Evolutionary conservation across 2,329 filamentous ascomycete species (phyloP).

Genomic region (Aspergillus sp.): DNA sequence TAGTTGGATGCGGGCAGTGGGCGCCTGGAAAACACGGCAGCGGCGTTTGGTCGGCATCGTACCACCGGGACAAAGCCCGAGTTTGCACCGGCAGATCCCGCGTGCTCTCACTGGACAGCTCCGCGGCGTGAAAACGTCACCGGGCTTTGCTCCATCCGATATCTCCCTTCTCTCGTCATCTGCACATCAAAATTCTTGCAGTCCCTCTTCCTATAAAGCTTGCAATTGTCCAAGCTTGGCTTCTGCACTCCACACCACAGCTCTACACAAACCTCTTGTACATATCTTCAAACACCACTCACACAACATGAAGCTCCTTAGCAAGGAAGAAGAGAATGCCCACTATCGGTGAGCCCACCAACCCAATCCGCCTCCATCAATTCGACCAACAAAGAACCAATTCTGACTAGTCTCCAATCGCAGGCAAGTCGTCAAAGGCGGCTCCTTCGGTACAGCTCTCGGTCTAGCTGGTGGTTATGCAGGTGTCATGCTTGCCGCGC

Average conservation of each 20-base stretch:
- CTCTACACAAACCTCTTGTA: background rate
- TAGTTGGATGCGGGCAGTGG: too few relatives aligned
- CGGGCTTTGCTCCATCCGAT: conserved; percentile 15
- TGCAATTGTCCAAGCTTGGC: background rate
- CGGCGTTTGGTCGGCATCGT: conserved; percentile 11
- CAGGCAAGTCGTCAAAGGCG: conserved; percentile 74
- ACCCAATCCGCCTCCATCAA: background rate
- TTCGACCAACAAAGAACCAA: conserved; percentile 1
- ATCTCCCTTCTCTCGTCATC: conserved; percentile 5
- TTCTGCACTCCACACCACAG: background rate
- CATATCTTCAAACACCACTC: conserved; percentile 2
- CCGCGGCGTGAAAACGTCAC: conserved; percentile 7
- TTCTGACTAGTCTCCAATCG: conserved; percentile 10
- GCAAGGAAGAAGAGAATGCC: conserved; percentile 83
- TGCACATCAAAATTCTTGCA: background rate
- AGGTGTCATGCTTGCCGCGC: conserved; percentile 67
- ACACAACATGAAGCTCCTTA: conserved; percentile 84
- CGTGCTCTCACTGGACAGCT: background rate
- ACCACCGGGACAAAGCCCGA: conserved; percentile 3
- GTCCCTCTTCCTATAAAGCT: background rate
- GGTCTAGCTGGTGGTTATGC: conserved; percentile 67
- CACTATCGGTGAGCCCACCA: conserved; percentile 66
- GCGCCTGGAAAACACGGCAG: background rate
- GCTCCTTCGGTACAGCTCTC: conserved; percentile 67
- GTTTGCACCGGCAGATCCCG: conserved; percentile 12